phyloP scores from a whole-genome alignment of 2,329 filamentous ascomycete species.

The Trichoderma citrinoviride region DNA sequence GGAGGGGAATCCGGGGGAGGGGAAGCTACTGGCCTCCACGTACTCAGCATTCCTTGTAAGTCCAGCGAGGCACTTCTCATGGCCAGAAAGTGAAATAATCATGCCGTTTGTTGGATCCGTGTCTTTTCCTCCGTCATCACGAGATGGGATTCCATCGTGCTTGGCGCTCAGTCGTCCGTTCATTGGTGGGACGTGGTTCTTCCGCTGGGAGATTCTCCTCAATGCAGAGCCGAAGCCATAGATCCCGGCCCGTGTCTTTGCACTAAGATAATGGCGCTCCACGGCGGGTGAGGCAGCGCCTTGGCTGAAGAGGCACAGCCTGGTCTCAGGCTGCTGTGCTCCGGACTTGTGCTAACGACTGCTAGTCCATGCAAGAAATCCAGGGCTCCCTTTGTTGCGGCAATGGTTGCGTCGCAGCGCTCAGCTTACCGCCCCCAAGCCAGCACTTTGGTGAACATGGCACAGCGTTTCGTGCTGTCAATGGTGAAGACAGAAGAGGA shows the following conservation, averaged over 20 bases:
- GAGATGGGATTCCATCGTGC: background rate
- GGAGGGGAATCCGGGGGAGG: background rate
- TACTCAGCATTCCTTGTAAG: background rate
- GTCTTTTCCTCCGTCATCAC: background rate
- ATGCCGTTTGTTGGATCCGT: background rate
- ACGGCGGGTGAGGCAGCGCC: background rate
- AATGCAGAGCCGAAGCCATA: background rate
- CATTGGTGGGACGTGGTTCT: conserved; percentile 20
- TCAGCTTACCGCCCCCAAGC: background rate
- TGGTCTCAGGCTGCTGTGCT: background rate
- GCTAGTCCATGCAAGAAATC: background rate
- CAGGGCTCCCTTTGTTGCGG: background rate
- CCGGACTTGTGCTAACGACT: background rate
- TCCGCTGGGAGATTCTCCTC: conserved; percentile 11
- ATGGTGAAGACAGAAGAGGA: background rate
- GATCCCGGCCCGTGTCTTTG: conserved; percentile 5
- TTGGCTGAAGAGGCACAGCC: conserved; percentile 5
- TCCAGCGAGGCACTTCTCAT: background rate
- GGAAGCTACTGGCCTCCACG: background rate
- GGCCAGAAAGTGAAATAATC: background rate
- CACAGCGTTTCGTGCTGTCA: background rate
- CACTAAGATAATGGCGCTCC: background rate
- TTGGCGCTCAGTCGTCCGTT: background rate
- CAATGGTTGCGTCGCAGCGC: background rate
- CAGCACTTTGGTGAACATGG: background rate